phyloP scores from a whole-genome alignment of 2,329 filamentous ascomycete genomes.

The Sarocladium brachiariae region DNA sequence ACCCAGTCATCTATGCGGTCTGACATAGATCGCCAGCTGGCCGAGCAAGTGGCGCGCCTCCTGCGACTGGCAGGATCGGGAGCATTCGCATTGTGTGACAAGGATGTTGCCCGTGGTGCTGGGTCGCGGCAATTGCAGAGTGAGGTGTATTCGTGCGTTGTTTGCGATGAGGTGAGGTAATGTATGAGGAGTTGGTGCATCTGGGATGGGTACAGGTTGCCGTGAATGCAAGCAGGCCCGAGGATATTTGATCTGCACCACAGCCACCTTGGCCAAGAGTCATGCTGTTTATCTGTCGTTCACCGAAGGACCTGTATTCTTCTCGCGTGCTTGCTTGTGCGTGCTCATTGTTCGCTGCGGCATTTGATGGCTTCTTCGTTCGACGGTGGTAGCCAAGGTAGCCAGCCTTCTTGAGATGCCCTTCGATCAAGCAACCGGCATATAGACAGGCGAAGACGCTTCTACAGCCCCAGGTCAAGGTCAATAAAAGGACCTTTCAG shows the following conservation, averaged over 20 bases:
- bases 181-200: not conserved
- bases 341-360: not conserved
- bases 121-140: not conserved
- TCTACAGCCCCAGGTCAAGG: not conserved
- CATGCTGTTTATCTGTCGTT: not conserved
- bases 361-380: not conserved
- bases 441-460: not conserved
- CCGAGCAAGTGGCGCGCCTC: not conserved
- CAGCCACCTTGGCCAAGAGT: not conserved
- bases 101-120: slow-evolving; percentile 8
- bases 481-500: not conserved
- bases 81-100: not conserved
- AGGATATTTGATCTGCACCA: slow-evolving; percentile 1
- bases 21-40: slow-evolving; percentile 6
- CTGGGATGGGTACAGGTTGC: too few relatives aligned
- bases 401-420: too few relatives aligned
- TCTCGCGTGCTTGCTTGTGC: not conserved
- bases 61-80: not conserved
- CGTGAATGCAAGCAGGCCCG: not conserved
- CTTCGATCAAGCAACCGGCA: not conserved
- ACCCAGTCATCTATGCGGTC: slow-evolving; percentile 8
- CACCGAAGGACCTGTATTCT: not conserved
- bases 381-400: too few relatives aligned
- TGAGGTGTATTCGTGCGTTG: not conserved
- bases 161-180: not conserved